These are phyloP conservation scores for Scalesia atractyloides DNA, from an alignment of 129 eudicot genomes.

Conservation along the genomic window DNA sequence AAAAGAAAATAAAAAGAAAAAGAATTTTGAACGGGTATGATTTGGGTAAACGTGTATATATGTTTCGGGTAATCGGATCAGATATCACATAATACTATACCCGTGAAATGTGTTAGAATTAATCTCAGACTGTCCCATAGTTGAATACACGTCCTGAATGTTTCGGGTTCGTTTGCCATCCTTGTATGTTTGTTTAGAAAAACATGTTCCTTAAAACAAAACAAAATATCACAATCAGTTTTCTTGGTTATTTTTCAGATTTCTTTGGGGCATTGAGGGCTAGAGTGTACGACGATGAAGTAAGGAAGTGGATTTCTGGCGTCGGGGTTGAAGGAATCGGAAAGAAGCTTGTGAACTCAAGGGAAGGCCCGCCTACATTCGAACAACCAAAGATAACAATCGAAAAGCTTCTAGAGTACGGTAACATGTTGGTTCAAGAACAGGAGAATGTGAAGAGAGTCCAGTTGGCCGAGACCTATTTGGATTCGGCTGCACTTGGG, in stretches of 20 bases:
- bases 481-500: constrained; percentile 86
- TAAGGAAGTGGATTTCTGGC: constrained; percentile 65
- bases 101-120: no score
- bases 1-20: no score
- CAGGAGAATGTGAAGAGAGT: no score
- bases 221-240: neutral
- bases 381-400: no score
- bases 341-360: constrained; percentile 88
- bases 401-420: constrained; percentile 62
- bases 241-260: constrained; percentile 38
- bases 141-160: neutral
- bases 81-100: no score
- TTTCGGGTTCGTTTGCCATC: no score
- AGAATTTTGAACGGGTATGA: no score
- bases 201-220: no score
- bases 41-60: no score
- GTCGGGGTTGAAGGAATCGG: constrained; percentile 60
- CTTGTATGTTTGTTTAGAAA: no score
- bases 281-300: constrained; percentile 34
- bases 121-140: no score
- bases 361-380: constrained; percentile 66
- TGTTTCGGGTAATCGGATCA: no score
- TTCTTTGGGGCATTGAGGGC: constrained; percentile 99
- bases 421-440: constrained; percentile 75
- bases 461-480: constrained; percentile 35